These are phyloP conservation scores for Aspergillus campestris DNA, from an alignment of 495 filamentous ascomycete genomes.

Conservation along the genomic window DNA sequence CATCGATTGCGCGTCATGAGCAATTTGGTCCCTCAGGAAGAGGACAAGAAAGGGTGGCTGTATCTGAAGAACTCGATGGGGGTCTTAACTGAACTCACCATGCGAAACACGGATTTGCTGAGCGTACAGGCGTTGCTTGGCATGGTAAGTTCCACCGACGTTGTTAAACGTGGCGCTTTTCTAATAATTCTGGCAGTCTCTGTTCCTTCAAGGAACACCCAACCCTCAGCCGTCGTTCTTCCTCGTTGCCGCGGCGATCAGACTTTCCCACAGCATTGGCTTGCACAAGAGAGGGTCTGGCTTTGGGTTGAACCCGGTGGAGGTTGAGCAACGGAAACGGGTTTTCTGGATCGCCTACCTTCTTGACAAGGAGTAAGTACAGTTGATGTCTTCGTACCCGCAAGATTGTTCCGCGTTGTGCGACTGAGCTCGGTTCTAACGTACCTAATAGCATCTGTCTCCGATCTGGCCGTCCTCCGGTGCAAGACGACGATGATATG, in stretches of 20 bases:
- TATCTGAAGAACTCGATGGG: constrained; percentile 96
- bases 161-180: neutral
- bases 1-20: constrained; percentile 93
- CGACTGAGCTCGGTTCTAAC: constrained; percentile 8
- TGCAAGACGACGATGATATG: constrained; percentile 97
- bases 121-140: constrained; percentile 95
- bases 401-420: neutral
- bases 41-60: constrained; percentile 88
- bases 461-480: constrained; percentile 82
- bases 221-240: constrained; percentile 96
- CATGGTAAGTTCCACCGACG: constrained; percentile 51
- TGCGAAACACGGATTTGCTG: constrained; percentile 91
- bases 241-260: constrained; percentile 85
- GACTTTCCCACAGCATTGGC: constrained; percentile 88
- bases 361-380: constrained; percentile 75
- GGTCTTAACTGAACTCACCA: constrained; percentile 81
- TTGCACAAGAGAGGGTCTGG: constrained; percentile 86
- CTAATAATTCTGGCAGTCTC: constrained; percentile 41
- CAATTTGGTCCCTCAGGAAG: constrained; percentile 79
- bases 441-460: constrained; percentile 60
- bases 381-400: neutral
- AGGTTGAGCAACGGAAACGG: constrained; percentile 90
- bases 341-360: constrained; percentile 99
- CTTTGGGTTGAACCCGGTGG: constrained; percentile 82
- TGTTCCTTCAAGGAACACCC: constrained; percentile 93